These are phyloP conservation scores for Lyophyllum semitale DNA, from an alignment of 768 basidiomycete genomes.

Conservation along the genomic window DNA sequence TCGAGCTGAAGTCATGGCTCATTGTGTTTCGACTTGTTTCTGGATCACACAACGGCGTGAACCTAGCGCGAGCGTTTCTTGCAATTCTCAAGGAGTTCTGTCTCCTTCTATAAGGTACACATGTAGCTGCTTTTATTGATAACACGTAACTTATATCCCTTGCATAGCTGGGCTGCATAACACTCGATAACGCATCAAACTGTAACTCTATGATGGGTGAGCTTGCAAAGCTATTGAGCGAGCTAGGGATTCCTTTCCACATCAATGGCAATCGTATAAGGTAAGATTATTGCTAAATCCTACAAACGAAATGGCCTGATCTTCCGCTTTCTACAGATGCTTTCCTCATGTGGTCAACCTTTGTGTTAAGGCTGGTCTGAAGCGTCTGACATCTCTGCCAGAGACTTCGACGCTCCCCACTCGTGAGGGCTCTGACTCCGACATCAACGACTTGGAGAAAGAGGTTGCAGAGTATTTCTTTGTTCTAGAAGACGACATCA, in stretches of 20 bases:
- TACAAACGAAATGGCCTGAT: no score
- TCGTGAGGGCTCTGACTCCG: no score
- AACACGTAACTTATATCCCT: not conserved
- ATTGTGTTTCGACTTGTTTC: constrained; percentile 19
- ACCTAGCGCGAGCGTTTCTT: constrained; percentile 17
- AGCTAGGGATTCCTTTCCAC: not conserved
- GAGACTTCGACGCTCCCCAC: no score
- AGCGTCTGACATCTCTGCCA: constrained; percentile 2
- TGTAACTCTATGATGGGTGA: not conserved
- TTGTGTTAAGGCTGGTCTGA: constrained; percentile 13
- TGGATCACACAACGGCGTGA: constrained; percentile 6
- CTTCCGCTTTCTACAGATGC: no score
- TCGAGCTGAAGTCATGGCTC: constrained; percentile 13
- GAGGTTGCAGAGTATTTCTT: constrained; percentile 1
- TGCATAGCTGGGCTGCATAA: constrained; percentile 22
- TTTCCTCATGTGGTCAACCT: constrained; percentile 21
- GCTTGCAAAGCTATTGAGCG: not conserved
- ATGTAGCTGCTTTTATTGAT: not conserved
- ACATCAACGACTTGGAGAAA: no score
- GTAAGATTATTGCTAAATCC: not conserved
- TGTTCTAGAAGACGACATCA: constrained; percentile 1
- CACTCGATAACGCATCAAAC: constrained; percentile 28
- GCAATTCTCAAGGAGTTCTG: constrained; percentile 5
- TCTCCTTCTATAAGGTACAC: constrained; percentile 3
- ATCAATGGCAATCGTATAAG: not conserved